Base-by-base conservation (phyloP, 306 rosid species). In the Lathyrus oleraceus region DNA sequence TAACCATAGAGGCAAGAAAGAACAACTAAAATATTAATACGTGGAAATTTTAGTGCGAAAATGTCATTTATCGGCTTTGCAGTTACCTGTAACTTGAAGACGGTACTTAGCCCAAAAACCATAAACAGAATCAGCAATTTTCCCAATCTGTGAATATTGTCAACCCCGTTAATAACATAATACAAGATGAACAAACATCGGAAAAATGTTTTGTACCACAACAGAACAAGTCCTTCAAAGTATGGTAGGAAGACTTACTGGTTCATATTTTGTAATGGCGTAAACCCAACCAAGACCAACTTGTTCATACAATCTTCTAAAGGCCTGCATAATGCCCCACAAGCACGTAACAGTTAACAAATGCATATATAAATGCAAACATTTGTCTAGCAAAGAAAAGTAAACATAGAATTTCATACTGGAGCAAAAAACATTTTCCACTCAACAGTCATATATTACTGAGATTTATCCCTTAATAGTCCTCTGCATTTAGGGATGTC, bases 251-350 rank as follows among this genome's bases (percentile, higher is more conserved):
- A 43, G 71, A 74, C 92, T 80, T 74, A 90, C 92, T 16, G 98
- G 96, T 77, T 87, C 85, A 53, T 81, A 90, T 84, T 90, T 88
- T 52, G 97, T 91, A 35, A 91, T 67, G 49, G 97, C 95, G 80
- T 90, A 94, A 61, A 94, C 86, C 98, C 92, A 94, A 72, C 97
- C 98, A 39, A 94, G 98, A 66, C 88, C 96, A 65, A 88, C 89
- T 56, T 84, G 75, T 76, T 94, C 97, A 68, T 94, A 94, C 44
- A 91, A 79, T 80, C 81, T 88, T 79, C 97, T 78, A 69, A 94
- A 94, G 35, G 95, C 97, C 97, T 90, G 88, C 73, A 75, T 44
- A 66, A 49, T 62, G 51, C 51, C 16, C 9, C 59, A 36, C 28
- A 63, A 66, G 19, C 56, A 39, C 67, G 43, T 61, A 45, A 7